Evolutionary conservation across 257 asterid genomes (phyloP).

Genomic region (Solanum chaucha): DNA sequence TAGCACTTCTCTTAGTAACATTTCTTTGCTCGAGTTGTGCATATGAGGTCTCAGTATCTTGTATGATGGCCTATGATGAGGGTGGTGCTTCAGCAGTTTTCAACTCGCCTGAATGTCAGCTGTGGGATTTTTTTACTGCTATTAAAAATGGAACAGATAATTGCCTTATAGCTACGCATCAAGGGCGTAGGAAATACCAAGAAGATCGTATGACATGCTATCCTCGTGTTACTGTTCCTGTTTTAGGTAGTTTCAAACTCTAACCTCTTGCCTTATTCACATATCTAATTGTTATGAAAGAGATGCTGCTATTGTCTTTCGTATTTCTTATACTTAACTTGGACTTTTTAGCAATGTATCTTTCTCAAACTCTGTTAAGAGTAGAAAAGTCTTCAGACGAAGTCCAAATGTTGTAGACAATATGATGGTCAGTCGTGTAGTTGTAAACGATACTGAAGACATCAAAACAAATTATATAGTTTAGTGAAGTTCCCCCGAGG

Average conservation of each 20-base stretch:
- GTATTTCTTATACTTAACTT: not conserved
- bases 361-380: not conserved
- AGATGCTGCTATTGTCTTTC: not conserved
- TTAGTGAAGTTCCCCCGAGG: not conserved
- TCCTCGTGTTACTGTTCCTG: conserved; percentile 40
- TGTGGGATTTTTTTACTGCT: conserved; percentile 21
- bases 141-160: conserved; percentile 18
- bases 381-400: not conserved
- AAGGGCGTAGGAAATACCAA: conserved; percentile 61
- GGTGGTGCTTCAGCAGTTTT: conserved; percentile 57
- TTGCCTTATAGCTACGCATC: conserved; percentile 50
- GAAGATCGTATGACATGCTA: conserved; percentile 67
- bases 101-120: conserved; percentile 40
- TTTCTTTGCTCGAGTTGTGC: conserved; percentile 12
- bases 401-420: not conserved
- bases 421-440: not conserved
- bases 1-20: conserved; percentile 6
- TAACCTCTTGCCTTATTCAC: not conserved
- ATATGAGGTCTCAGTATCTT: conserved; percentile 42
- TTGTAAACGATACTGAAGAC: not conserved
- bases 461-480: not conserved
- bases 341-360: not conserved
- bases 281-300: not conserved
- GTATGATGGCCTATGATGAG: conserved; percentile 55
- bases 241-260: conserved; percentile 30